phyloP scores from a whole-genome alignment of 495 filamentous ascomycete genomes.

The Clohesyomyces aquaticus region DNA sequence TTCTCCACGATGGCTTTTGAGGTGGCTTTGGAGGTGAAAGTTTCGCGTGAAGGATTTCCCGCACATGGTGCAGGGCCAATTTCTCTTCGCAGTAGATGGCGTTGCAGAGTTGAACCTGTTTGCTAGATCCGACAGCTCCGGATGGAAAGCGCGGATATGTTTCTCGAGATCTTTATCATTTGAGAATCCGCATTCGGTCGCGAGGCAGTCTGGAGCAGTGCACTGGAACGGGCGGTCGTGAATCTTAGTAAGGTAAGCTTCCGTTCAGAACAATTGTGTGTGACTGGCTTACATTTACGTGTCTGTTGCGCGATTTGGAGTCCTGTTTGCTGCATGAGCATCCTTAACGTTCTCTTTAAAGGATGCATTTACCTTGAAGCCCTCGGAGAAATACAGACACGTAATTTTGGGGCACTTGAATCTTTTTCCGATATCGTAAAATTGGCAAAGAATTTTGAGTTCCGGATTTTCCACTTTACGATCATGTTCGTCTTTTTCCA shows the following conservation, averaged over 20 bases:
- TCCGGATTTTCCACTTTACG: no score
- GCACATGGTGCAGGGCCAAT: conserved; percentile 18
- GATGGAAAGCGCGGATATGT: conserved; percentile 43
- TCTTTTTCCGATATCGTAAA: conserved; percentile 45
- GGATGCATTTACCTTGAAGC: conserved; percentile 44
- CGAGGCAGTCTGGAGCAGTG: conserved; percentile 41
- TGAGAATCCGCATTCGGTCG: conserved; percentile 47
- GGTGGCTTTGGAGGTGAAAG: conserved; percentile 41
- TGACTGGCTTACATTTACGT: no score
- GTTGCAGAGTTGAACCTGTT: conserved; percentile 26
- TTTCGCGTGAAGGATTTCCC: conserved; percentile 37
- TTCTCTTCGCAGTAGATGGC: conserved; percentile 12
- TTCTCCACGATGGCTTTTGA: conserved; percentile 42
- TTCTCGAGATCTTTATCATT: conserved; percentile 49
- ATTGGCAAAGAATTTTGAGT: conserved; percentile 29
- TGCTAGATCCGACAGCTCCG: conserved; percentile 33
- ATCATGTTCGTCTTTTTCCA: no score
- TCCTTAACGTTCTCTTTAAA: conserved; percentile 46
- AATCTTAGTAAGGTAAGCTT: no score
- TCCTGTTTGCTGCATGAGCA: no score
- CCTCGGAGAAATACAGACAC: conserved; percentile 53
- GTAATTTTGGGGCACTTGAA: conserved; percentile 51
- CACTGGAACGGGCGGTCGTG: conserved; percentile 51
- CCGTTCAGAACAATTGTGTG: no score
- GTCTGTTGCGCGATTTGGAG: no score